These are phyloP conservation scores for Oryza meyeriana DNA, from an alignment of 176 grass and related monocot species.

Conservation along the genomic window DNA sequence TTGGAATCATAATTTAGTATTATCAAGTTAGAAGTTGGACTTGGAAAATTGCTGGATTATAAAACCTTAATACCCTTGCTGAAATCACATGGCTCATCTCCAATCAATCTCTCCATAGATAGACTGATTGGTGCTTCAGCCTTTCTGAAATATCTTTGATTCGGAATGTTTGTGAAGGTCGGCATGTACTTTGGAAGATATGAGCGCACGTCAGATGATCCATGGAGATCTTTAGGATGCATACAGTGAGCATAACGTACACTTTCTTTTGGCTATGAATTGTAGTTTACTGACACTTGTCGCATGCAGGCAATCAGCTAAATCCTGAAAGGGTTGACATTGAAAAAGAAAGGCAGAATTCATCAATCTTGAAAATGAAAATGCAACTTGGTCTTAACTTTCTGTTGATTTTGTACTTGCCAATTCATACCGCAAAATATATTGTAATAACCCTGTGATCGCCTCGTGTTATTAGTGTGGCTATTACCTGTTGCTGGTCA, in stretches of 20 bases:
- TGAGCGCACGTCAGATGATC: not conserved
- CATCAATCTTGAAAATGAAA: not conserved
- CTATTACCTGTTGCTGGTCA: not conserved
- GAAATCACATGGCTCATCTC: not conserved
- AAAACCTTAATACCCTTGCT: too few species aligned
- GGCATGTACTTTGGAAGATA: not conserved
- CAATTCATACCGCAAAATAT: not conserved
- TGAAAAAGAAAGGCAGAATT: not conserved
- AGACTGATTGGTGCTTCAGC: not conserved
- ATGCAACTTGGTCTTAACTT: not conserved
- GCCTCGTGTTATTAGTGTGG: not conserved
- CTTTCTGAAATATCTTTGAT: not conserved
- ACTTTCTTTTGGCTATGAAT: not conserved
- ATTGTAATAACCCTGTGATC: not conserved
- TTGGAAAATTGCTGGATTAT: not conserved
- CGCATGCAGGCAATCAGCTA: not conserved
- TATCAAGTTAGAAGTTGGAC: not conserved
- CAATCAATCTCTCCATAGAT: not conserved
- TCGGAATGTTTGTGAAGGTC: not conserved
- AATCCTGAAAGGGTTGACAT: not conserved
- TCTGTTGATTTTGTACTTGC: not conserved
- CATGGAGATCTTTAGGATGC: not conserved
- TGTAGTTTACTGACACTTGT: not conserved
- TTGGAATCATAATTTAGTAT: not conserved
- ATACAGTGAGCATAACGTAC: not conserved